Percentiles rank a stretch among this genome's conserved stretches.
phyloP scores from a whole-genome alignment of 306 rosid species.

The Acacia crassicarpa region DNA sequence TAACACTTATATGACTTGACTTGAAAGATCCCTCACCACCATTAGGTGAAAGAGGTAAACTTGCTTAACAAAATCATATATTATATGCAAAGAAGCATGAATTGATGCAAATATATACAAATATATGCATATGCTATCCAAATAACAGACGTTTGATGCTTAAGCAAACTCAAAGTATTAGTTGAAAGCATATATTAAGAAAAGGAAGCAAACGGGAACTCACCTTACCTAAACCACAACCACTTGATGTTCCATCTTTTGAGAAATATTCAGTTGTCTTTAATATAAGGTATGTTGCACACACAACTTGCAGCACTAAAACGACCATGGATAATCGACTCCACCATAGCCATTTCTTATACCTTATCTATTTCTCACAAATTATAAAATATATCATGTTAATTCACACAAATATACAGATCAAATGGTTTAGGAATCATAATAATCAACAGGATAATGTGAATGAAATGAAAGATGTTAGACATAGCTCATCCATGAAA shows the following conservation, averaged over 20 bases:
- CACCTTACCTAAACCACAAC: slow-evolving; percentile 63
- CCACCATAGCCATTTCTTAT: slow-evolving; percentile 85
- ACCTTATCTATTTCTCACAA: slow-evolving; percentile 52
- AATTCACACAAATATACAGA: neutral
- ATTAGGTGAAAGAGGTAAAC: neutral
- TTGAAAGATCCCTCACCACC: neutral
- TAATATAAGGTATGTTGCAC: slow-evolving; percentile 58
- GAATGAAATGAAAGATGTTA: neutral
- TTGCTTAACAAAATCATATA: neutral
- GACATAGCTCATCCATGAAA: neutral
- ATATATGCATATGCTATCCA: neutral
- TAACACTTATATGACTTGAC: no score
- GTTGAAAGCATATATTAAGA: neutral
- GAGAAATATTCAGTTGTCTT: slow-evolving; percentile 35
- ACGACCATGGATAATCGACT: slow-evolving; percentile 52
- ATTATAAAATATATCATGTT: neutral
- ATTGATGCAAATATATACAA: neutral
- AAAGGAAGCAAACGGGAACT: slow-evolving; percentile 9
- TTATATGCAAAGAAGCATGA: neutral
- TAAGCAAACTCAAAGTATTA: neutral
- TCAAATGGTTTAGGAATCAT: neutral
- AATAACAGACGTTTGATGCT: neutral
- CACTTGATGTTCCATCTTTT: slow-evolving; percentile 18
- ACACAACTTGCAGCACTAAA: slow-evolving; percentile 54
- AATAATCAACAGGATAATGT: neutral